These are phyloP conservation scores for Penicillium italicum DNA, from an alignment of 2,329 filamentous ascomycete genomes.

Conservation along the genomic window DNA sequence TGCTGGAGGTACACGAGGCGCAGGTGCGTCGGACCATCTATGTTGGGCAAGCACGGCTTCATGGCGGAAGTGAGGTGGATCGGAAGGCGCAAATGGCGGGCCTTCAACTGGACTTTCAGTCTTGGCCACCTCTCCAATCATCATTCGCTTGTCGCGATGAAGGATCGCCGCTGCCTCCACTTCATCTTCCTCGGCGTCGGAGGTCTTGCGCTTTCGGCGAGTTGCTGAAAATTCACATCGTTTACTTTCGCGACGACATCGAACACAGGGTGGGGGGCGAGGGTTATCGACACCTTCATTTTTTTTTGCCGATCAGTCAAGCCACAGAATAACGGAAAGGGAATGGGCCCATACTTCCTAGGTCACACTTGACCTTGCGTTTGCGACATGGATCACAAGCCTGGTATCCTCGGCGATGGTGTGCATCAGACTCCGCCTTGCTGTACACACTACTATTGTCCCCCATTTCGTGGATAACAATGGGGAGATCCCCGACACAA, in stretches of 20 bases:
- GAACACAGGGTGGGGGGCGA: conserved; percentile 86
- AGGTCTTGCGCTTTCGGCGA: conserved; percentile 81
- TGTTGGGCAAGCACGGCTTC: conserved; percentile 23
- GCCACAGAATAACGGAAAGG: conserved; percentile 6
- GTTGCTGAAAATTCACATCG: conserved; percentile 97
- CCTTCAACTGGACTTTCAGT: conserved; percentile 26
- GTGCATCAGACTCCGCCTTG: conserved; percentile 35
- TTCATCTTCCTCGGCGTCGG: conserved; percentile 43
- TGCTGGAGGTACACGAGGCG: conserved; percentile 10
- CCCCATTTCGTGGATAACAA: conserved; percentile 24
- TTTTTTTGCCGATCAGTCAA: conserved; percentile 15
- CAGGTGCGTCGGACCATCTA: conserved; percentile 31
- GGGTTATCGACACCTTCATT: conserved; percentile 74
- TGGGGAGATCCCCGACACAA: conserved; percentile 27
- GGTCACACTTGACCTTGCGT: conserved; percentile 49
- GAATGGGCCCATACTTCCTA: conserved; percentile 40
- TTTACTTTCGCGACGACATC: conserved; percentile 91
- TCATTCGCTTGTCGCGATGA: conserved; percentile 52
- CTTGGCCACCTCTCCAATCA: conserved; percentile 44
- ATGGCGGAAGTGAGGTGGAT: conserved; percentile 26
- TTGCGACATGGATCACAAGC: conserved; percentile 49
- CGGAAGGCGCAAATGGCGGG: conserved; percentile 27
- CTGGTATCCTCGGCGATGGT: conserved; percentile 49
- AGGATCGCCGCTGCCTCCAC: conserved; percentile 40
- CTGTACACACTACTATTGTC: conserved; percentile 20